These are phyloP conservation scores for Blastobotrys capitulatus DNA, from an alignment of 1,139 yeast genomes.

Conservation along the genomic window DNA sequence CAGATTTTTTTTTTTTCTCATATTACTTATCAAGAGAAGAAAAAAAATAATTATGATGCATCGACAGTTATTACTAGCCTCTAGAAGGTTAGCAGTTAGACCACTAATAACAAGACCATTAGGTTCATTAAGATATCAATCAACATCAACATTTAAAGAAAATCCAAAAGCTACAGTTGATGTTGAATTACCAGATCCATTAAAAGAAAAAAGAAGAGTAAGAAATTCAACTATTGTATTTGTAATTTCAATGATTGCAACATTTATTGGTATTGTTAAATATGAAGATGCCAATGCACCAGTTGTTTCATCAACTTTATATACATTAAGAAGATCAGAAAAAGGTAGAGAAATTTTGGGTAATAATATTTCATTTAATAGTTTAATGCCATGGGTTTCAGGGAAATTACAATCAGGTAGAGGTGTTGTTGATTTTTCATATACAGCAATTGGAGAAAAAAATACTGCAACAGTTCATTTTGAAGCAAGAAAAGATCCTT, in stretches of 20 bases:
- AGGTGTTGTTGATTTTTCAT: conserved; percentile 70
- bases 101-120: not conserved
- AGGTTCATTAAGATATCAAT: not conserved
- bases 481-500: conserved; percentile 30
- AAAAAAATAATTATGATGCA: not conserved
- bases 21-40: no score
- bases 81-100: not conserved
- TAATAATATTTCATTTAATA: conserved; percentile 61
- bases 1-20: not conserved
- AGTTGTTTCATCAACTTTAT: conserved; percentile 78
- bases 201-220: conserved; percentile 47
- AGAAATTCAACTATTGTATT: conserved; percentile 55
- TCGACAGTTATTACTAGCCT: not conserved
- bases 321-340: conserved; percentile 75
- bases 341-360: conserved; percentile 65
- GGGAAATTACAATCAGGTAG: conserved; percentile 81
- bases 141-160: conserved; percentile 1
- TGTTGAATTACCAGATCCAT: conserved; percentile 53
- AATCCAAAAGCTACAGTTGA: conserved; percentile 29
- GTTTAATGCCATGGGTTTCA: conserved; percentile 80
- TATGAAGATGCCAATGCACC: conserved; percentile 91
- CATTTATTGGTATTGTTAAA: conserved; percentile 73
- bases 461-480: conserved; percentile 34
- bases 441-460: conserved; percentile 58
- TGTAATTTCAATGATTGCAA: conserved; percentile 55